A percentile compares a stretch with the other conserved stretches of the same genome.
Conservation (phyloP, 768 basidiomycete species). For the Russula abietina region DNA sequence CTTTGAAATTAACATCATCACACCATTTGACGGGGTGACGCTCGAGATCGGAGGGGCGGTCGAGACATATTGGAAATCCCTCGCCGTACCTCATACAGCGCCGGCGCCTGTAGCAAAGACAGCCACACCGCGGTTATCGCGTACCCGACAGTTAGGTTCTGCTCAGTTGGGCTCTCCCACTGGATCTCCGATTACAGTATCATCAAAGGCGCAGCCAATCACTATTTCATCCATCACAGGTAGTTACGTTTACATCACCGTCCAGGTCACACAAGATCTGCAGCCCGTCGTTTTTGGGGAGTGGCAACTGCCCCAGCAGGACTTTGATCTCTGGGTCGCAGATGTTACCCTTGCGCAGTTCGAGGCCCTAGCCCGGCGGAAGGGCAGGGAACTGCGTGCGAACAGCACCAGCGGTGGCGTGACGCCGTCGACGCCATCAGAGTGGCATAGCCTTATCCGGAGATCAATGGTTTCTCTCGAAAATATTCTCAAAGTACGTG, state of each 20-base stretch:
- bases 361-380: conserved; percentile 49
- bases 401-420: conserved; percentile 19
- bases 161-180: conserved; percentile 54
- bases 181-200: conserved; percentile 44
- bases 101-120: conserved; percentile 25
- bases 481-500: conserved; percentile 60
- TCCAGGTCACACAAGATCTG: conserved; percentile 89
- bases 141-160: conserved; percentile 30
- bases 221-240: conserved; percentile 88
- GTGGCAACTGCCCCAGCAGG: conserved; percentile 67
- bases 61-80: conserved; percentile 99
- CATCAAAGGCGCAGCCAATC: conserved; percentile 46
- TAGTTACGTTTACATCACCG: conserved; percentile 76
- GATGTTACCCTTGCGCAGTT: conserved; percentile 86
- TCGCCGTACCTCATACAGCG: conserved; percentile 41
- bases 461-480: conserved; percentile 66
- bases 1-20: conserved; percentile 82
- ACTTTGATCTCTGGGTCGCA: conserved; percentile 71
- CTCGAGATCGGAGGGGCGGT: conserved; percentile 91
- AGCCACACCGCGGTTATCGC: conserved; percentile 27
- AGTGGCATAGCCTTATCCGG: conserved; percentile 45
- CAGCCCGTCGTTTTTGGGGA: conserved; percentile 81
- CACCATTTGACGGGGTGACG: conserved; percentile 86
- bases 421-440: conserved; percentile 30
- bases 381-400: conserved; percentile 39